Base-by-base conservation (phyloP, 2,329 filamentous ascomycete genomes). In the Aspergillus pseudotamarii region DNA sequence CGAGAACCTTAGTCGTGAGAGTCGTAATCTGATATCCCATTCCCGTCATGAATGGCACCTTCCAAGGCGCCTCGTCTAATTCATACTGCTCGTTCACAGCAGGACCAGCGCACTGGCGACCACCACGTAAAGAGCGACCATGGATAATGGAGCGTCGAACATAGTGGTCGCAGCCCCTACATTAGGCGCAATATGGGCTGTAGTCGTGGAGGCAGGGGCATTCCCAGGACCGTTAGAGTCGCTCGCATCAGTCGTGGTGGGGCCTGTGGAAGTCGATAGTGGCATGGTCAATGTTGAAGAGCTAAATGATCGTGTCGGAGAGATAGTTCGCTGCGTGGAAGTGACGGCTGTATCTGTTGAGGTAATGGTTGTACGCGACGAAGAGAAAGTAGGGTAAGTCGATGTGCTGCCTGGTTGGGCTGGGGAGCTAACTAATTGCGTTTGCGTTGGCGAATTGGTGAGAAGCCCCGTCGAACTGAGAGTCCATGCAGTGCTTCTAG, bases 401-500 rank as follows among this genome's bases (percentile, higher is more conserved):
- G 30, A 30, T 9, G 46, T 38, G 21, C 4, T 59, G 30, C 12
- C 51, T 10, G 51, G 50, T 30, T 57, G 46, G 19, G 60, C 61
- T n/a, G 59, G 28, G 34, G 51, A 57, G 48, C 36, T 46, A 41
- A 23, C 28, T 21, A 30, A 21, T 26, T 28, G 26, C 21, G n/a
- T 51, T 36, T 32, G 34, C 4, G 36, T 58, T 23, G 34, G 45
- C 19, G n/a, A 53, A n/a, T 10, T 6, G 14, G 48, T 38, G 32
- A 55, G 11, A n/a, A 55, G 14, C 3, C 34, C 34, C 59, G 59
- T 59, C n/a, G 64, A 50, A 21, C 62, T 68, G 48, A 48, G 55
- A 23, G 32, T 62, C 30, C 54, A 48, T 9, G 54, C 38, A 2
- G 32, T 55, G n/a, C 62, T 57, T 64, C 84, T 79, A 85, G 72